These are phyloP conservation scores for Hypoxylon lienhwacheense DNA, from an alignment of 495 filamentous ascomycete species.

Conservation along the genomic window DNA sequence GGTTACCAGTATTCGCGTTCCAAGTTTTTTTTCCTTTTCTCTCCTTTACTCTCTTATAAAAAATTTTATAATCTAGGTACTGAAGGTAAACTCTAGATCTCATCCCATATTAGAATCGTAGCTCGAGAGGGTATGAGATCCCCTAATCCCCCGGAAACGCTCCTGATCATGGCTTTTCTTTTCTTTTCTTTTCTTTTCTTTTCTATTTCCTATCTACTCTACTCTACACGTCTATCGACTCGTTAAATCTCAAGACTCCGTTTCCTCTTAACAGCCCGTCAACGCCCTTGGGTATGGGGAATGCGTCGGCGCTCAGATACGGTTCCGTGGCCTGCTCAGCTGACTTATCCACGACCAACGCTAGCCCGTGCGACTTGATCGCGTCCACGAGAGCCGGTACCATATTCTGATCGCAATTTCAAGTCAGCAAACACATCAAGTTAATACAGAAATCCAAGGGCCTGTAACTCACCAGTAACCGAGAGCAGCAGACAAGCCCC, in stretches of 20 bases:
- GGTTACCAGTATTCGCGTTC: too few relatives aligned
- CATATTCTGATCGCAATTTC: slow-evolving; percentile 66
- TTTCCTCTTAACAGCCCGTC: slow-evolving; percentile 85
- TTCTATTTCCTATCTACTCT: neutral
- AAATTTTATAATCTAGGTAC: too few relatives aligned
- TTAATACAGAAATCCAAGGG: neutral
- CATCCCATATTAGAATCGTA: too few relatives aligned
- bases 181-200: too few relatives aligned
- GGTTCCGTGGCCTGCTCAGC: slow-evolving; percentile 40
- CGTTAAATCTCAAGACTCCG: slow-evolving; percentile 88
- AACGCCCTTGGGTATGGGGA: slow-evolving; percentile 63
- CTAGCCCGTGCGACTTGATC: slow-evolving; percentile 90
- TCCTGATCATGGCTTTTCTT: too few relatives aligned
- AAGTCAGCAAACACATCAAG: slow-evolving; percentile 10
- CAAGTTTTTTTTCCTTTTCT: too few relatives aligned
- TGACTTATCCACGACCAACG: slow-evolving; percentile 87
- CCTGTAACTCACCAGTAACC: slow-evolving; percentile 69
- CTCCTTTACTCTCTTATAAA: too few relatives aligned
- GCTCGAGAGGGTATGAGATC: too few relatives aligned
- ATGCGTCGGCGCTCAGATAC: slow-evolving; percentile 44
- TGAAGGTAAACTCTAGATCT: too few relatives aligned
- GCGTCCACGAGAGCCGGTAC: slow-evolving; percentile 89
- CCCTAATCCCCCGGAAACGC: too few relatives aligned
- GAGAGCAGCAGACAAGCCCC: slow-evolving; percentile 88
- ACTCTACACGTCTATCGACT: slow-evolving; percentile 85